A percentile compares a stretch with the other conserved stretches of the same genome.
Evolutionary conservation across 495 filamentous ascomycete genomes (phyloP).

Genomic region (Penicillium soppii): DNA sequence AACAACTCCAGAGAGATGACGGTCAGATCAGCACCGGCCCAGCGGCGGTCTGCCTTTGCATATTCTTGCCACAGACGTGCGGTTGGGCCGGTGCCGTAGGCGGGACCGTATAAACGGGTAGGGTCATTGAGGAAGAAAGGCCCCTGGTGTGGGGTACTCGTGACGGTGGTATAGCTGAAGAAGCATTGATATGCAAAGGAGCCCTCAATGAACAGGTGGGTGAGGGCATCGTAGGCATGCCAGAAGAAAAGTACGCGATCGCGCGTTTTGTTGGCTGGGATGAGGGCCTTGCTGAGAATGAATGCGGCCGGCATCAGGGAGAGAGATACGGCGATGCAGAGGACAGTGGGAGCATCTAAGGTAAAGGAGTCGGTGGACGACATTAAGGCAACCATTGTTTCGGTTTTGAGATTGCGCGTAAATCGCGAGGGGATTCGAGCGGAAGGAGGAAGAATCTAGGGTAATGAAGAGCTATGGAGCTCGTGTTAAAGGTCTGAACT

Average conservation of each 20-base stretch:
- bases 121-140: slow-evolving; percentile 52
- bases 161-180: slow-evolving; percentile 61
- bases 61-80: slow-evolving; percentile 89
- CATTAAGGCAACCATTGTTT: slow-evolving; percentile 10
- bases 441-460: background rate
- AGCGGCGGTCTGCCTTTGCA: slow-evolving; percentile 79
- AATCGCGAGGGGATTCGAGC: background rate
- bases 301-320: slow-evolving; percentile 56
- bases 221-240: slow-evolving; percentile 90
- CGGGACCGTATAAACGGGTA: slow-evolving; percentile 68
- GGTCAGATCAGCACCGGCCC: slow-evolving; percentile 75
- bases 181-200: slow-evolving; percentile 92
- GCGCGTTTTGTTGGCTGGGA: slow-evolving; percentile 46
- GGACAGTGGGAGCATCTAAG: slow-evolving; percentile 48
- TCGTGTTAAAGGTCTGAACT: background rate
- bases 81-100: slow-evolving; percentile 63
- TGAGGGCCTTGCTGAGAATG: slow-evolving; percentile 38
- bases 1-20: slow-evolving; percentile 82
- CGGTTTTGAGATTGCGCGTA: background rate
- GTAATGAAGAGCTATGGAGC: background rate
- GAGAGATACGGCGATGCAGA: slow-evolving; percentile 53
- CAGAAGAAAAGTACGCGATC: slow-evolving; percentile 83
- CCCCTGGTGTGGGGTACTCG: slow-evolving; percentile 35
- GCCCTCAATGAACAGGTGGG: slow-evolving; percentile 86
- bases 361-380: slow-evolving; percentile 31